These are phyloP conservation scores for Purpureocillium takamizusanense DNA, from an alignment of 2,329 filamentous ascomycete species.

Conservation along the genomic window DNA sequence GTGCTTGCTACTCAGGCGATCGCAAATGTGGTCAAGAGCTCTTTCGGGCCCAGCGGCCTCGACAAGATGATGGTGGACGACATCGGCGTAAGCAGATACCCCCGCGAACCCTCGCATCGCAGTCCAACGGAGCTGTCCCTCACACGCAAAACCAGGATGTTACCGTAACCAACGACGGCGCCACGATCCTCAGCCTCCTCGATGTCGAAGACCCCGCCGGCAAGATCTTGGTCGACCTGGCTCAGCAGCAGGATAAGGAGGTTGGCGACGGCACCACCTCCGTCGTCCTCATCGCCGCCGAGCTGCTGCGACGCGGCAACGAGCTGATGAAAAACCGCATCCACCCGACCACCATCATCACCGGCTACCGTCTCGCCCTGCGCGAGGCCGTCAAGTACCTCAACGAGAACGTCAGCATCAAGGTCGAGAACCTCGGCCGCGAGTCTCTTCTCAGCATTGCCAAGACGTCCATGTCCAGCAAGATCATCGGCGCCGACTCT, in stretches of 20 bases:
- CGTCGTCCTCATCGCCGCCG: conserved; percentile 92
- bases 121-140: neutral
- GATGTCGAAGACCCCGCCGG: conserved; percentile 97
- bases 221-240: conserved; percentile 95
- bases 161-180: conserved; percentile 97
- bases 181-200: conserved; percentile 88
- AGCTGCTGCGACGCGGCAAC: conserved; percentile 87
- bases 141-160: conserved; percentile 57
- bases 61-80: conserved; percentile 99
- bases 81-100: conserved; percentile 62
- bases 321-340: conserved; percentile 99
- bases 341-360: conserved; percentile 98
- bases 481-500: conserved; percentile 92
- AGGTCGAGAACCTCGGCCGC: conserved; percentile 82
- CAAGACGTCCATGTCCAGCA: conserved; percentile 98
- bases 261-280: conserved; percentile 98
- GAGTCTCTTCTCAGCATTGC: conserved; percentile 92
- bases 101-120: neutral
- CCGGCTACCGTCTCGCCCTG: conserved; percentile 89
- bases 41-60: conserved; percentile 90
- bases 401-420: conserved; percentile 95
- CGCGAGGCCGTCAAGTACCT: conserved; percentile 97
- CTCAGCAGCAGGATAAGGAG: conserved; percentile 98
- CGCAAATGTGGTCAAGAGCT: conserved; percentile 97
- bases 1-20: conserved; percentile 94